Evolutionary conservation across 1,284 basidiomycete species (phyloP), one percentile per base, ranked within the genome.

Genomic region (Microbotryomycetes sp.): DNA sequence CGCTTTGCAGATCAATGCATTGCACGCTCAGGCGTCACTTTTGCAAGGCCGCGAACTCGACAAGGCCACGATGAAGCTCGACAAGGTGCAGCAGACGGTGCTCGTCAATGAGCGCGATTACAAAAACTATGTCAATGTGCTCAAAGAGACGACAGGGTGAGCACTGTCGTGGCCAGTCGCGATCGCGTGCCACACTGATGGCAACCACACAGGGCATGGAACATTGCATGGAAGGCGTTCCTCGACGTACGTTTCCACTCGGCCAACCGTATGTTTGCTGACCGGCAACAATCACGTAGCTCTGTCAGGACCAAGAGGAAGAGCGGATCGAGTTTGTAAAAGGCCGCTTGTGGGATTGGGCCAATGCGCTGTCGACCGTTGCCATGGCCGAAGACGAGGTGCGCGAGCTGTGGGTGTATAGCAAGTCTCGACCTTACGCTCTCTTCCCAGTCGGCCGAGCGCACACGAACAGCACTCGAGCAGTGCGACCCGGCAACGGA

Each of bases 371-470:
- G 23, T 96, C 92, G 4, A 90, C 89, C 6, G 89, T 97, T 27
- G 98, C 96, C 72, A 93, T 99, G 15, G 81, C 86, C 23, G 94
- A 98, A 73, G 96, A 98, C 73, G 91, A 96, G 81, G 91, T 91
- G 71, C 68, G 85, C n/a, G n/a, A n/a, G n/a, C n/a, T n/a, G n/a
- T n/a, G n/a, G n/a, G n/a, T n/a, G n/a, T n/a, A n/a, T n/a, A n/a
- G n/a, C n/a, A n/a, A n/a, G n/a, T n/a, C n/a, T n/a, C n/a, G n/a
- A n/a, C n/a, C n/a, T n/a, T n/a, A n/a, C n/a, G n/a, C n/a, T n/a
- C n/a, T n/a, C n/a, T n/a, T n/a, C 9, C 65, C 60, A 94, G 91
- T 89, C 89, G 2, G 94, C 92, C 75, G 92, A 97, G 76, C 82
- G 85, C 53, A 80, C 92, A 53, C 82, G 92, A 53, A 80, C 91